phyloP scores from a whole-genome alignment of 441 rosid genomes.

The Erodium trifolium region DNA sequence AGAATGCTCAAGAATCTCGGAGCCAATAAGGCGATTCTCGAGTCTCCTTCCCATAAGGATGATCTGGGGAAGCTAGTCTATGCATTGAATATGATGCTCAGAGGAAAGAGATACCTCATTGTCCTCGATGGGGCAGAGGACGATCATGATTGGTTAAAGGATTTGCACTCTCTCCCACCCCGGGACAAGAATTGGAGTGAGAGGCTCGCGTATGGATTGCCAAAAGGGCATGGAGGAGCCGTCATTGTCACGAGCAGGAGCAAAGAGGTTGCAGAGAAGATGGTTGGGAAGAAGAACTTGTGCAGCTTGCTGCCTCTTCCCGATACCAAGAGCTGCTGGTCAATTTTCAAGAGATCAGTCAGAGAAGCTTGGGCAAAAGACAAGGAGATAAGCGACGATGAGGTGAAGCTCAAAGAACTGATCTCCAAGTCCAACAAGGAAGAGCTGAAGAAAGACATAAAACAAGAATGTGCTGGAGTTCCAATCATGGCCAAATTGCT shows the following conservation, averaged over 20 bases:
- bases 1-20: conserved; percentile 31
- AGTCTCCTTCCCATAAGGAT: background rate
- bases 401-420: background rate
- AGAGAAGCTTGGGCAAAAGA: background rate
- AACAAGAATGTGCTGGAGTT: background rate
- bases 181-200: conserved; percentile 11
- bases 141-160: conserved; percentile 20
- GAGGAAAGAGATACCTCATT: conserved; percentile 43
- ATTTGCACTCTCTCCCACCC: conserved; percentile 12
- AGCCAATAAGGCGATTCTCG: conserved; percentile 4
- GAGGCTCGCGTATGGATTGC: conserved; percentile 17
- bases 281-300: conserved; percentile 30
- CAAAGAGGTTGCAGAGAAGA: conserved; percentile 21
- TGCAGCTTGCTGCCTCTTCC: conserved; percentile 30
- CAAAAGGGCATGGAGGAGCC: conserved; percentile 28
- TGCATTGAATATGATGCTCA: conserved; percentile 27
- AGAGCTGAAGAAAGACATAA: background rate
- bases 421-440: background rate
- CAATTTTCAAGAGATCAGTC: conserved; percentile 19
- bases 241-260: conserved; percentile 36
- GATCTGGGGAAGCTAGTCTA: conserved; percentile 20
- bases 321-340: conserved; percentile 31
- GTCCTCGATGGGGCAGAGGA: conserved; percentile 37
- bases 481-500: background rate
- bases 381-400: background rate